Evolutionary conservation across 2,329 filamentous ascomycete species (phyloP).

Genomic region (Talaromyces sp.): DNA sequence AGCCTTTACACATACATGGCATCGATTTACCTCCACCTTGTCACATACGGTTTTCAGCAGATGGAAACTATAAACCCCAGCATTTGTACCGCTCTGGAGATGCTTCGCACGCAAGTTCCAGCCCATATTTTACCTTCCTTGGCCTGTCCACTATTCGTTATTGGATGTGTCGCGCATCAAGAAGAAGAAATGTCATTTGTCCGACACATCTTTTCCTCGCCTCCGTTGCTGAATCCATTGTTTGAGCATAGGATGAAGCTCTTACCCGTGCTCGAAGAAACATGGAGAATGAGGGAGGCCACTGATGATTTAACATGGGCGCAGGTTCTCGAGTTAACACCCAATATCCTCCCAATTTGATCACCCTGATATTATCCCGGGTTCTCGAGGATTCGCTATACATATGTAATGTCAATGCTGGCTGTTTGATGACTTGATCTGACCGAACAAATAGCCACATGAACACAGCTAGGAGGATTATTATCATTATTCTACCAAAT

Average conservation of each 20-base stretch:
- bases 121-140: not conserved
- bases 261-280: not conserved
- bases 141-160: not conserved
- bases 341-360: not conserved
- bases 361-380: not conserved
- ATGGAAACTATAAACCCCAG: not conserved
- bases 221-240: not conserved
- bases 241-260: constrained; percentile 1
- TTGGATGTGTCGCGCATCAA: not conserved
- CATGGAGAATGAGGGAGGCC: not conserved
- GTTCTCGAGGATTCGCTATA: not conserved
- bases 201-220: not conserved
- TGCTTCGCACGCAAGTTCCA: not conserved
- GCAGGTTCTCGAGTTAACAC: not conserved
- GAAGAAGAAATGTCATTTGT: not conserved
- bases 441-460: too few relatives aligned
- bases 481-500: too few relatives aligned
- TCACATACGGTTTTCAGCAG: not conserved
- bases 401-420: not conserved
- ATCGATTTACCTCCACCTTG: constrained; percentile 2
- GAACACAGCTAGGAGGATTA: too few relatives aligned
- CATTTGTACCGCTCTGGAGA: not conserved
- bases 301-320: not conserved
- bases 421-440: not conserved
- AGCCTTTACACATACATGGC: not conserved